Conservation (phyloP, 2,329 filamentous ascomycete species). For the Colletotrichum sp. region DNA sequence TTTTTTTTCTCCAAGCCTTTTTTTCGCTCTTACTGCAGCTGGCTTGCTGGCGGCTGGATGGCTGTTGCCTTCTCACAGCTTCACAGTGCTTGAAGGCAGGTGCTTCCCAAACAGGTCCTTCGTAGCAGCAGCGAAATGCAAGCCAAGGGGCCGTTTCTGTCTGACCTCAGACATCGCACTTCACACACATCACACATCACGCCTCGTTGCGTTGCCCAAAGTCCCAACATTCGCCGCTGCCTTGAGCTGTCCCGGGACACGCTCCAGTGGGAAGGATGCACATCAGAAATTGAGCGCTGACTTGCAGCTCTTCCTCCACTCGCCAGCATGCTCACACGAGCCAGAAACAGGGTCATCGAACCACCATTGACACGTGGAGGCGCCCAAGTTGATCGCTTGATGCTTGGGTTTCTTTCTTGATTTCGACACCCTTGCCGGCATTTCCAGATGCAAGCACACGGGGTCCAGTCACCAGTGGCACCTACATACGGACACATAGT, state of each 20-base stretch:
- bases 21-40: neutral
- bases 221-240: neutral
- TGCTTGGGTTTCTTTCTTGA: neutral
- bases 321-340: neutral
- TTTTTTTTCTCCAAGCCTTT: neutral
- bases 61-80: neutral
- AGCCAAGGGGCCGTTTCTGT: neutral
- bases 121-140: neutral
- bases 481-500: too few relatives aligned
- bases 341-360: neutral
- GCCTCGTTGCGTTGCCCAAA: neutral
- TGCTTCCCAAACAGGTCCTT: neutral
- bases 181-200: neutral
- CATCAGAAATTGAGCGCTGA: neutral
- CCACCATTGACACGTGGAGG: constrained; percentile 17
- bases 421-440: neutral
- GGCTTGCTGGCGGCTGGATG: neutral
- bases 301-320: constrained; percentile 7
- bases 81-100: neutral
- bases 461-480: neutral
- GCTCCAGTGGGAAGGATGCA: neutral
- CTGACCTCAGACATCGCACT: neutral
- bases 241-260: neutral
- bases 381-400: constrained; percentile 16
- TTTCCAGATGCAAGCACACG: neutral